Conservation (phyloP, 148 eudicot genomes). For the Fallopia convolvulus region DNA sequence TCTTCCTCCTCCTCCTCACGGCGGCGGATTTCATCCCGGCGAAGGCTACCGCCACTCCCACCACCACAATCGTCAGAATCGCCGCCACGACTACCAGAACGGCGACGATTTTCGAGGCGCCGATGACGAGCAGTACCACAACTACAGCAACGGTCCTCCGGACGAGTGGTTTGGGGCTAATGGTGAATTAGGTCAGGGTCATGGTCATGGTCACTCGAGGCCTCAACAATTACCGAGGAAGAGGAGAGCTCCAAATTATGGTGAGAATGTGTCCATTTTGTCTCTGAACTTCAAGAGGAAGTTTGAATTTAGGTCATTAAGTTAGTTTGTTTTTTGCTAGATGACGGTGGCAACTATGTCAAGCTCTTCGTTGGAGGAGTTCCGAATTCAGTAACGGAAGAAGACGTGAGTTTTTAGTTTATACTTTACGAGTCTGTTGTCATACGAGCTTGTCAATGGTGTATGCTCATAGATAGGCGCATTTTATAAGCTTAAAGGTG, state of each 20-base stretch:
- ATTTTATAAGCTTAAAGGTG: background rate
- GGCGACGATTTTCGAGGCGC: constrained; percentile 12
- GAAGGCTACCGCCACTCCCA: constrained; percentile 18
- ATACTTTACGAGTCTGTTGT: background rate
- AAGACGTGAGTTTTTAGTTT: constrained; percentile 36
- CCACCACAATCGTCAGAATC: constrained; percentile 12
- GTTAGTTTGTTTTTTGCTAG: constrained; percentile 20
- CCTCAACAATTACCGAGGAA: constrained; percentile 25
- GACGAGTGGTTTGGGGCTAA: constrained; percentile 19
- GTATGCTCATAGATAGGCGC: background rate
- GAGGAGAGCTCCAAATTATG: constrained; percentile 17
- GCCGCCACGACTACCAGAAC: constrained; percentile 12
- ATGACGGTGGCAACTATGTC: constrained; percentile 30
- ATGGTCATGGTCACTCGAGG: constrained; percentile 12
- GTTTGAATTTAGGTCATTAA: background rate
- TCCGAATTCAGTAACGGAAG: constrained; percentile 36
- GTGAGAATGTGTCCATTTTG: background rate
- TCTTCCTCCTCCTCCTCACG: background rate
- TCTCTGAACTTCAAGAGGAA: background rate
- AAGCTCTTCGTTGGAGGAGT: constrained; percentile 56
- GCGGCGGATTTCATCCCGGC: constrained; percentile 17
- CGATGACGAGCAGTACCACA: constrained; percentile 9
- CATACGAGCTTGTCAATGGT: background rate
- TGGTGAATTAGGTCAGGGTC: constrained; percentile 9
- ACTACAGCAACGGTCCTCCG: constrained; percentile 10